phyloP scores from a whole-genome alignment of 1,284 basidiomycete species.

The Ceratobasidium sp. region DNA sequence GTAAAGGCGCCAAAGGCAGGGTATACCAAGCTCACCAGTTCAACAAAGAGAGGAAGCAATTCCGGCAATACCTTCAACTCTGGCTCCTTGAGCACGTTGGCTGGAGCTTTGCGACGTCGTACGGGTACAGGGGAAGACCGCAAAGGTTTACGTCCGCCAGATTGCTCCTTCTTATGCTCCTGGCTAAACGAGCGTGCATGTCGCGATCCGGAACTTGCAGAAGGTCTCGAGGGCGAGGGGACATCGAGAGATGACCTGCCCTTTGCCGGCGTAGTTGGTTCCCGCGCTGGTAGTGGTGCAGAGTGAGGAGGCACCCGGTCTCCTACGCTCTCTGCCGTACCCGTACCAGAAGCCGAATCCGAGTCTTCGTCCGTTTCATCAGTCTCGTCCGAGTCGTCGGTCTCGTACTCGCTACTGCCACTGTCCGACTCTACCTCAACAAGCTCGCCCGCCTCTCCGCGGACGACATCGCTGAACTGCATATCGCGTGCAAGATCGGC shows the following conservation, averaged over 20 bases:
- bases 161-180: constrained; percentile 13
- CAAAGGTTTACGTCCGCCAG: constrained; percentile 7
- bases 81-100: constrained; percentile 68
- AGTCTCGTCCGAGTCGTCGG: constrained; percentile 49
- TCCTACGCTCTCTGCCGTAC: constrained; percentile 42
- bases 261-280: constrained; percentile 49
- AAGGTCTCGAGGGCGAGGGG: constrained; percentile 28
- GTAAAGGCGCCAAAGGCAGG: background rate
- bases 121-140: constrained; percentile 29
- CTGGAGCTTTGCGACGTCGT: constrained; percentile 50
- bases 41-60: constrained; percentile 84
- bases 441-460: constrained; percentile 78
- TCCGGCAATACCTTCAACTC: constrained; percentile 77
- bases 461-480: constrained; percentile 76
- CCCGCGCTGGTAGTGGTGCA: constrained; percentile 51
- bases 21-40: constrained; percentile 67
- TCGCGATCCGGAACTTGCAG: constrained; percentile 26
- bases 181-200: constrained; percentile 37
- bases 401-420: constrained; percentile 61
- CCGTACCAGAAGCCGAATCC: constrained; percentile 44
- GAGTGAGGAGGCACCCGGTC: constrained; percentile 42
- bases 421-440: constrained; percentile 63
- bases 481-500: constrained; percentile 81
- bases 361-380: constrained; percentile 46
- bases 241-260: constrained; percentile 40